Evolutionary conservation across 225 moss, liverwort and hornwort genomes (phyloP), one percentile per base, ranked within the genome.

Genomic region (Climacium dendroides): DNA sequence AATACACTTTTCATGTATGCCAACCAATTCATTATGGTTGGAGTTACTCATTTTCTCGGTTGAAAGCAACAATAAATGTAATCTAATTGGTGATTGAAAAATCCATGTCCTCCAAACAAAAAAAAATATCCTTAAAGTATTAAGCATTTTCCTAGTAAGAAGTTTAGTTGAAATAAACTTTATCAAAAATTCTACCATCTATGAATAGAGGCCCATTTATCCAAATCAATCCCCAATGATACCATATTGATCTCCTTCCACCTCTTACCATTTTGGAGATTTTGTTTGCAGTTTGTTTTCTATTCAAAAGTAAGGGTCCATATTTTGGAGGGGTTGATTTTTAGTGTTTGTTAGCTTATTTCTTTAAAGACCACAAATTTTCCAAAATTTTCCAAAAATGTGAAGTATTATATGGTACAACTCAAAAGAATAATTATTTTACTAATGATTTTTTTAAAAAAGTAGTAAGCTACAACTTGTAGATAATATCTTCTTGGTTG

Each of bases 331-430:
- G 5, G 15, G 4, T 43, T 71, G 26, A 7, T 15, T 26, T 70
- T 70, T 71, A 71, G 9, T 26, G 1, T 15, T 39, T 43, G 4
- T 43, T 8, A 15, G 26, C 1, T 15, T 25, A 15, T 8, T 28
- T 5, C 10, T 1, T 29, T 29, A 4, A 29, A 0, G 6, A 6
- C 3, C 5, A 72, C 2, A 7, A 47, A 0, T 47, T 19, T 11
- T 19, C 4, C 2, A 74, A 74, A 19, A 30, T 48, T 48, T n/a
- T 19, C 5, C 18, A 11, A 74, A 48, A 12, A 12, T 32, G 0
- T 32, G 1, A 47, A 47, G 30, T 11, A 73, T 48, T 43, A 0
- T 10, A 28, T 5, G 1, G 3, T 28, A 2, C 10, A 45, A 45
- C 2, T 45, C 2, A 50, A 74, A 4, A 32, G 0, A 8, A 13